Conservation (phyloP, 495 filamentous ascomycete species). For the Aspergillus kassunensis region DNA sequence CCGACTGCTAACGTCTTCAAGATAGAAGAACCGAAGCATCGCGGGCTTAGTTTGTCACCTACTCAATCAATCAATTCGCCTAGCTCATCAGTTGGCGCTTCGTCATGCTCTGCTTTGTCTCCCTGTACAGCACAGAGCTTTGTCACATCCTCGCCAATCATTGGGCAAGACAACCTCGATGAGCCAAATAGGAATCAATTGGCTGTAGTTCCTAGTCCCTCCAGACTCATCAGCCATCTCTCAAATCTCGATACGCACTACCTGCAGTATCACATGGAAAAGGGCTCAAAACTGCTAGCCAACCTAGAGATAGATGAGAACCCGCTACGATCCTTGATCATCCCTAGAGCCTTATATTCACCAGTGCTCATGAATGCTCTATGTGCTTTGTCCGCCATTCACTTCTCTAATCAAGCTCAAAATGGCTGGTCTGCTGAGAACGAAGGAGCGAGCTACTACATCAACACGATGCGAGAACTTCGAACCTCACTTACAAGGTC, state of each 20-base stretch:
- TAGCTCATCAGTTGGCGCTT: constrained; percentile 9
- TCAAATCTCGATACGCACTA: constrained; percentile 37
- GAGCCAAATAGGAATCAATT: neutral
- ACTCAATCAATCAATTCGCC: constrained; percentile 17
- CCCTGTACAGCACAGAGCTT: neutral
- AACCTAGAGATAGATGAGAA: constrained; percentile 43
- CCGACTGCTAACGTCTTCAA: constrained; percentile 34
- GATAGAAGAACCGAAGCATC: constrained; percentile 24
- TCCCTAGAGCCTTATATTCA: constrained; percentile 41
- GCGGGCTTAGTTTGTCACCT: constrained; percentile 25
- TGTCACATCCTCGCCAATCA: neutral
- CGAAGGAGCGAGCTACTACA: constrained; percentile 36
- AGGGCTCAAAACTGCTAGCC: constrained; percentile 36
- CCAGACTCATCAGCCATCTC: constrained; percentile 26
- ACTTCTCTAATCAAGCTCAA: constrained; percentile 36
- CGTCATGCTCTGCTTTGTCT: neutral
- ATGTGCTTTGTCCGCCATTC: constrained; percentile 41
- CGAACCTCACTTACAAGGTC: constrained; percentile 25
- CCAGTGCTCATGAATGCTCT: constrained; percentile 41
- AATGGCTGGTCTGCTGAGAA: constrained; percentile 26
- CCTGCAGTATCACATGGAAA: constrained; percentile 42
- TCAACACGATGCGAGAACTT: constrained; percentile 34
- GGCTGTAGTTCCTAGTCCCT: constrained; percentile 8
- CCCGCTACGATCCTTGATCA: constrained; percentile 38
- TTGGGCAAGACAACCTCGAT: neutral